These are phyloP conservation scores for Blastobotrys muscicola DNA, from an alignment of 805 yeast genomes.

Conservation along the genomic window DNA sequence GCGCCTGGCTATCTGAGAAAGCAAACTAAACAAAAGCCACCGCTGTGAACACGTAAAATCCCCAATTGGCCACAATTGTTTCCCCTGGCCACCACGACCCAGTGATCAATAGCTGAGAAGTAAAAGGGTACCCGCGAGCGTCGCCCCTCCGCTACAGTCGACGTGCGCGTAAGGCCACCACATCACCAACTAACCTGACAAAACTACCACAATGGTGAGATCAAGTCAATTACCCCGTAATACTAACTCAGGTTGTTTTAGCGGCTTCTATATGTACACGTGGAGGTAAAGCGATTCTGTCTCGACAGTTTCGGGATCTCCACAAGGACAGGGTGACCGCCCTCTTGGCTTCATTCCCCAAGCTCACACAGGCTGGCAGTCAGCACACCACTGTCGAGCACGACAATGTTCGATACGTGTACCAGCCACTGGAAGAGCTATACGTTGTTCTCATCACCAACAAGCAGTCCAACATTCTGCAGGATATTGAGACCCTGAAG, in stretches of 20 bases:
- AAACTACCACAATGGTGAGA: background rate
- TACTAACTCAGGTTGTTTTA: conserved; percentile 29
- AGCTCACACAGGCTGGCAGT: conserved; percentile 57
- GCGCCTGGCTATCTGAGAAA: no score
- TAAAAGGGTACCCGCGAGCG: no score
- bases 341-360: conserved; percentile 75
- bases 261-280: conserved; percentile 94
- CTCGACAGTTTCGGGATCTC: conserved; percentile 85
- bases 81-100: background rate
- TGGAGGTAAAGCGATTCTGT: conserved; percentile 83
- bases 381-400: conserved; percentile 95
- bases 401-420: conserved; percentile 83
- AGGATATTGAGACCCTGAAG: conserved; percentile 88
- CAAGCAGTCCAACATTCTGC: conserved; percentile 81
- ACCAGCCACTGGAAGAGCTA: conserved; percentile 91
- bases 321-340: conserved; percentile 79
- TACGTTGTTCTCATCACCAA: conserved; percentile 87
- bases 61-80: background rate
- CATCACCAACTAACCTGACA: background rate
- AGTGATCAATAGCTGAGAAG: background rate
- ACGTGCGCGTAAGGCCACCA: background rate
- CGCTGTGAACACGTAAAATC: no score
- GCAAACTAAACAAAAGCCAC: no score
- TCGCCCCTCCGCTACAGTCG: no score
- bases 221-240: background rate